Evolutionary conservation across 257 asterid genomes (phyloP), one percentile per base, ranked within the genome.

Genomic region (Eucommia ulmoides): DNA sequence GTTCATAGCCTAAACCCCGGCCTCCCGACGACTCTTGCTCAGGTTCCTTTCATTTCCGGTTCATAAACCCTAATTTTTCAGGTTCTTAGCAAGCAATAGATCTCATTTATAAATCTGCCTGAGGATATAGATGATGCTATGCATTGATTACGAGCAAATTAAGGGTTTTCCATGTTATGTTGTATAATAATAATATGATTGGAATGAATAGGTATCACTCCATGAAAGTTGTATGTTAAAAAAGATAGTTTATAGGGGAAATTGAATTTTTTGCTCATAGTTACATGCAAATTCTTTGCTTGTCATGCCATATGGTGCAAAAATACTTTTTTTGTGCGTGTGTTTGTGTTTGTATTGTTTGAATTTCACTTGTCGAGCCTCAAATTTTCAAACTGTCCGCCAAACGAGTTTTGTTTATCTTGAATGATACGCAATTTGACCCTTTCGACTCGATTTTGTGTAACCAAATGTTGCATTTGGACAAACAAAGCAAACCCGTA

Each of bases 1-100:
- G 57, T 73, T 15, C 94, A 85, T 55, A 86, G 85, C 70, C 73
- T 82, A 49, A 53, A 57, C 49, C 19, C 82, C 18, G 54, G 92
- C 60, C 72, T 85, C 22, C 93, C 93, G 0, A 66, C 94, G 46
- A 74, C 92, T 51, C 70, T 89, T 41, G 96, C 92, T 50, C 79
- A 78, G 17, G 70, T 89, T 51, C 96, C 96, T 0, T 70, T 80
- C 63, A 75, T 80, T 62, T 52, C 79, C 38, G 88, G 92, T 33
- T 78, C 92, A 44, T 89, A 61, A 60, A 38, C 33, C 47, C 20
- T 35, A 10, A 4, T 35, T 17, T 35, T 35, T 35, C 44, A 35
- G 11, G 44, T 17, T 35, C 3, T 15, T 35, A 17, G n/a, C 3
- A 35, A 29, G 11, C 44, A 10, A 11, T 15, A 17, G n/a, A 35